Conservation (phyloP, 2,329 filamentous ascomycete species). For the Neofusicoccum ribis region DNA sequence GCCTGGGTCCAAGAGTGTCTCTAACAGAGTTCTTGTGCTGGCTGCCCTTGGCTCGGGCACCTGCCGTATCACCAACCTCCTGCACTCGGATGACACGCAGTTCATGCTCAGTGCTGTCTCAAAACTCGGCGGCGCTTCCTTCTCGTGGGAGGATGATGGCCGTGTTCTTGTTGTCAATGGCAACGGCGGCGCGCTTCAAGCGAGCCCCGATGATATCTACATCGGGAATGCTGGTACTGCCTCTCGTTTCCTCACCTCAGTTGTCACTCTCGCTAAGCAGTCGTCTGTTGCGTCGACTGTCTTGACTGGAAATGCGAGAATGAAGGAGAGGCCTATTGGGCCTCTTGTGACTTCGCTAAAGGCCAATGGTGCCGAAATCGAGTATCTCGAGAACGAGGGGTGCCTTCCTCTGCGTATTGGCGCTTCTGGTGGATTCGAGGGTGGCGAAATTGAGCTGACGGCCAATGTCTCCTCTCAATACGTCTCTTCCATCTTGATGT, state of each 20-base stretch:
- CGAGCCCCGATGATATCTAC: conserved; percentile 77
- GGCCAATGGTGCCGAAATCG: conserved; percentile 81
- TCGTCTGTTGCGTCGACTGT: conserved; percentile 67
- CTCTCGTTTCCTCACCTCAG: conserved; percentile 90
- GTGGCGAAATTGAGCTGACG: conserved; percentile 84
- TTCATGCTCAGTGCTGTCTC: conserved; percentile 94
- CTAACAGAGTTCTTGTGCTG: conserved; percentile 90
- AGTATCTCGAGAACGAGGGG: conserved; percentile 79
- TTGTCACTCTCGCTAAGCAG: conserved; percentile 78
- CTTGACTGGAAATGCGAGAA: conserved; percentile 89
- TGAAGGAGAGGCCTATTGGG: conserved; percentile 94
- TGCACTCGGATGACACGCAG: conserved; percentile 96
- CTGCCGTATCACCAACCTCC: conserved; percentile 85
- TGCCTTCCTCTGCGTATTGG: conserved; percentile 82
- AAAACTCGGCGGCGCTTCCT: conserved; percentile 80
- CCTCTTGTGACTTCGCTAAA: conserved; percentile 87
- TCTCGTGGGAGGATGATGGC: conserved; percentile 93
- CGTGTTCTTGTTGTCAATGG: conserved; percentile 86
- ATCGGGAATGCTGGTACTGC: conserved; percentile 96
- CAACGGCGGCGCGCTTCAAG: conserved; percentile 81
- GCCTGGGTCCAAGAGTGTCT: conserved; percentile 96
- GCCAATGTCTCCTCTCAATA: conserved; percentile 99
- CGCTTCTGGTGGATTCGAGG: conserved; percentile 60
- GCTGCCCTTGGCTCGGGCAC: conserved; percentile 84
- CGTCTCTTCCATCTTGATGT: conserved; percentile 95